Evolutionary conservation across 805 yeast genomes (phyloP).

Genomic region (Kluyveromyces aestuarii): DNA sequence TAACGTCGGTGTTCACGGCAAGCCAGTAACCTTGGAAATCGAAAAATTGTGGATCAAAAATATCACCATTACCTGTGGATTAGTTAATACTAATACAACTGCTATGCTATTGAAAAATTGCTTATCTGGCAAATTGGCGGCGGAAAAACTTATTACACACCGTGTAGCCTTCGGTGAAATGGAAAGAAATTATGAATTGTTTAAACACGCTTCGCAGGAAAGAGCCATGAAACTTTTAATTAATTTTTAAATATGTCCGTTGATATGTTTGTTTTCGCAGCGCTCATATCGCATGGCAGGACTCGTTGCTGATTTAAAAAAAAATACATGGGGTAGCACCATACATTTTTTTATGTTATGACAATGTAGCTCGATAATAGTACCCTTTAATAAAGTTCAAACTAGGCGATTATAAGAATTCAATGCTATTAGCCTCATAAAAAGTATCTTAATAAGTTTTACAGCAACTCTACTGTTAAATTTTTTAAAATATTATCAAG

Average conservation of each 20-base stretch:
- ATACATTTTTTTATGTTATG: too few species aligned
- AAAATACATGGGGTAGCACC: too few species aligned
- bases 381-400: too few species aligned
- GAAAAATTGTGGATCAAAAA: slow-evolving; percentile 40
- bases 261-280: too few species aligned
- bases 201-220: slow-evolving; percentile 40
- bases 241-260: neutral
- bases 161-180: slow-evolving; percentile 47
- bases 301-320: too few species aligned
- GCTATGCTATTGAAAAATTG: slow-evolving; percentile 25
- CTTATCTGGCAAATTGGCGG: slow-evolving; percentile 20
- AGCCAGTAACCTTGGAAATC: slow-evolving; percentile 32
- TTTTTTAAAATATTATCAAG: too few species aligned
- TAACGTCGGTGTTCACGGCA: slow-evolving; percentile 51
- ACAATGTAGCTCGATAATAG: too few species aligned
- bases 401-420: too few species aligned
- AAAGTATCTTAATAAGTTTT: too few species aligned
- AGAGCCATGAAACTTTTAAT: slow-evolving; percentile 44
- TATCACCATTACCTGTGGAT: slow-evolving; percentile 37
- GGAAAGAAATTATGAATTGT: slow-evolving; percentile 53
- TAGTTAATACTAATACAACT: slow-evolving; percentile 41
- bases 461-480: too few species aligned
- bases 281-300: too few species aligned
- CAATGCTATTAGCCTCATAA: too few species aligned
- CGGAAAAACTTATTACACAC: slow-evolving; percentile 44